Evolutionary conservation across 768 basidiomycete genomes (phyloP).

Genomic region (Lepiota venenata): DNA sequence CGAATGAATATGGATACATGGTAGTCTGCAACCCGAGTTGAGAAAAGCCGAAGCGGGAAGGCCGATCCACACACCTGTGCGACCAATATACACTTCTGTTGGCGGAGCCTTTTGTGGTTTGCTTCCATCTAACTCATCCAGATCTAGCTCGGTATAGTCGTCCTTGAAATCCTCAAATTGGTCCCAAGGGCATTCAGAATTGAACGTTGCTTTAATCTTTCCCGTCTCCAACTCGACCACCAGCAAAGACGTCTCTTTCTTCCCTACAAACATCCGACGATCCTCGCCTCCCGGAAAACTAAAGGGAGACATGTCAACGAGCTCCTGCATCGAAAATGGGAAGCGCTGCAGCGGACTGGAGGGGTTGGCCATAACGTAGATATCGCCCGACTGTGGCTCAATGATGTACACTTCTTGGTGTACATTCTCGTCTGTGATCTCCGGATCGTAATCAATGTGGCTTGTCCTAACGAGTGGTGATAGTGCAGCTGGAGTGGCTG

Average conservation of each 20-base stretch:
- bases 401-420: constrained; percentile 84
- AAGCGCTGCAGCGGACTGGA: constrained; percentile 77
- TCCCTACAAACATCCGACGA: constrained; percentile 79
- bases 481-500: constrained; percentile 49
- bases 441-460: constrained; percentile 56
- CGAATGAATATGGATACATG: constrained; percentile 80
- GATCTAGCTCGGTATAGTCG: constrained; percentile 38
- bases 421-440: constrained; percentile 47
- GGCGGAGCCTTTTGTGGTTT: constrained; percentile 33
- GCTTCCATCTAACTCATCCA: constrained; percentile 42
- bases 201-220: constrained; percentile 68
- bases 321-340: constrained; percentile 87
- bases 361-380: constrained; percentile 79
- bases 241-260: constrained; percentile 83
- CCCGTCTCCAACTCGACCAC: constrained; percentile 79
- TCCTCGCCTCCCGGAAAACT: constrained; percentile 60
- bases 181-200: constrained; percentile 78
- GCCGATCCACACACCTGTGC: constrained; percentile 37
- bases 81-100: constrained; percentile 48
- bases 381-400: constrained; percentile 92
- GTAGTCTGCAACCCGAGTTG: constrained; percentile 56
- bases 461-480: constrained; percentile 73
- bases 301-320: constrained; percentile 91
- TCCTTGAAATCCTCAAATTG: constrained; percentile 53
- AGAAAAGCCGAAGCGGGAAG: neutral